Evolutionary conservation across 2,329 filamentous ascomycete genomes (phyloP).

Genomic region (Exophiala calicioides): DNA sequence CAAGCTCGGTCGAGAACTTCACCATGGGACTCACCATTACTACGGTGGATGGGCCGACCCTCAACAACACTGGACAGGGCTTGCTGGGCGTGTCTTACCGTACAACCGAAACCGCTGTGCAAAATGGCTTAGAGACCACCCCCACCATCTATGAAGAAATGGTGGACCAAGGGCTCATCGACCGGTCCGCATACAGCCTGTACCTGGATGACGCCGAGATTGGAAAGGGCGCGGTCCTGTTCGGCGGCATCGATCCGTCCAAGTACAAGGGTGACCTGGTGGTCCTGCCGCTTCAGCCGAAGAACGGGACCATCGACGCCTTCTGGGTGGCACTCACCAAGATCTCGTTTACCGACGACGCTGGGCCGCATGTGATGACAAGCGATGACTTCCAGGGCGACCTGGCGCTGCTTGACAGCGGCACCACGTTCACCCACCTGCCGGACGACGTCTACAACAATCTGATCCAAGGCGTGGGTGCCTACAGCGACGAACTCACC

Average conservation of each 20-base stretch:
- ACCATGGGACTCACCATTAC: no score
- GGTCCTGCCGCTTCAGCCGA: slow-evolving; percentile 56
- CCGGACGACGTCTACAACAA: slow-evolving; percentile 59
- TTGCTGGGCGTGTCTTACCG: no score
- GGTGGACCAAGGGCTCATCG: no score
- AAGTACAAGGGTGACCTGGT: slow-evolving; percentile 64
- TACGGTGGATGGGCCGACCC: no score
- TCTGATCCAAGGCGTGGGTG: slow-evolving; percentile 59
- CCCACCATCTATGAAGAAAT: no score
- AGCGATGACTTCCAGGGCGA: slow-evolving; percentile 50
- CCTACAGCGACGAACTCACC: slow-evolving; percentile 40
- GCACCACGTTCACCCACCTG: slow-evolving; percentile 69
- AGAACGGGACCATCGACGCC: slow-evolving; percentile 44
- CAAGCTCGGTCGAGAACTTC: not conserved
- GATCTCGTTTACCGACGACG: slow-evolving; percentile 47
- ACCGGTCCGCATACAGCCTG: slow-evolving; percentile 25
- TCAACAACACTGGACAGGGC: no score
- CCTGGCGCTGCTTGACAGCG: slow-evolving; percentile 70
- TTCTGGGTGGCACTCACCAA: slow-evolving; percentile 55
- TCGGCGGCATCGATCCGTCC: slow-evolving; percentile 70
- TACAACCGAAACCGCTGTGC: no score
- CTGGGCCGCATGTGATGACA: slow-evolving; percentile 38
- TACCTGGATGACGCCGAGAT: slow-evolving; percentile 26
- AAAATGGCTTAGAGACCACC: no score
- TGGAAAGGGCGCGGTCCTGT: slow-evolving; percentile 58